phyloP scores from a whole-genome alignment of 306 rosid species.

The Citrullus colocynthis region DNA sequence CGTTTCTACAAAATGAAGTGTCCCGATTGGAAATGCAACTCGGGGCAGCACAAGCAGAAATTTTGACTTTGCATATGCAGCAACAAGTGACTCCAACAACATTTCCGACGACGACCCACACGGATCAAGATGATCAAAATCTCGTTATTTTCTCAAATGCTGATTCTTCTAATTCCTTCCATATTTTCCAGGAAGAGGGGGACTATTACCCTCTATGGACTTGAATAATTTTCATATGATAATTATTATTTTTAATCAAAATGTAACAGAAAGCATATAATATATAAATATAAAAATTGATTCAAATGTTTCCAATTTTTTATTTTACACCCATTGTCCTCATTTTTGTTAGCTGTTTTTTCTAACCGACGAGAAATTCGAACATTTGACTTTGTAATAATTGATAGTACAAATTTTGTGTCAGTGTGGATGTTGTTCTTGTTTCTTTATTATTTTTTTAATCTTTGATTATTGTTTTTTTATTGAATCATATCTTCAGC shows the following conservation, averaged over 20 bases:
- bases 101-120: neutral
- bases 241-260: too few relatives aligned
- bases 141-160: neutral
- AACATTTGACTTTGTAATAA: too few relatives aligned
- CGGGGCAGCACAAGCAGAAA: neutral
- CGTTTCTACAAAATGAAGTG: neutral
- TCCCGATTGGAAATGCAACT: neutral
- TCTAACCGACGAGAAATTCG: too few relatives aligned
- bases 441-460: too few relatives aligned
- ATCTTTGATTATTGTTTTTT: too few relatives aligned
- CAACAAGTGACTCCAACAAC: neutral
- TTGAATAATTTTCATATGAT: neutral
- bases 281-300: neutral
- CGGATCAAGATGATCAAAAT: neutral
- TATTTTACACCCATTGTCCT: neutral
- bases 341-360: neutral
- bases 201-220: neutral
- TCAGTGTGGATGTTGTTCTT: too few relatives aligned
- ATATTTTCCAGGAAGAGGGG: neutral
- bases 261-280: neutral
- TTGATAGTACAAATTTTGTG: too few relatives aligned
- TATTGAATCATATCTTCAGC: neutral
- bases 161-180: neutral
- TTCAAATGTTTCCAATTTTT: neutral
- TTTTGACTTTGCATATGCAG: neutral